Evolutionary conservation across 106 monocot species (phyloP), one percentile per base, ranked within the genome.

Genomic region (Dendrobium officinale): DNA sequence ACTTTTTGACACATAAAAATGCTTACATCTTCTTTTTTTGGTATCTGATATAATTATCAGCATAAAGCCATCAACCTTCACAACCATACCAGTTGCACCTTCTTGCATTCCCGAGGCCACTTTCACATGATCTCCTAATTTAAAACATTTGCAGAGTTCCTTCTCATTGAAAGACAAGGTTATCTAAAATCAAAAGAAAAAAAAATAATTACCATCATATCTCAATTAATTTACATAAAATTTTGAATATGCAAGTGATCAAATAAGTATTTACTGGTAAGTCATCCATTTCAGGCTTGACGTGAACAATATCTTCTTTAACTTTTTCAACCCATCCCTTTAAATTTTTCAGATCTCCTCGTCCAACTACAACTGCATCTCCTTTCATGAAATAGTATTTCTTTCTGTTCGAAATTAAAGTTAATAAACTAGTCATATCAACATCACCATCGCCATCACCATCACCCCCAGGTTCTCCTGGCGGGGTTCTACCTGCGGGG

Each of bases 41-140:
- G 88, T 95, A 81, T 99, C 99, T 79, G 99, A 99, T 73, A 93
- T 80, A 43, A 99, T 86, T 17, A 86, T 95, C 82, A 99, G 79
- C 58, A 99, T 90, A 90, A 95, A 95, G 19, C 91, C 88, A 27
- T 95, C 95, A 79, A 95, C 99, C 78, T 99, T 99, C 49, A 99
- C 99, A 67, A 99, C 93, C 99, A 99, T 99, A 72, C 99, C 99
- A 80, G 99, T 95, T 19, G 93, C 93, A 17, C 99, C 95, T 86
- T 91, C 91, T 78, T 95, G 99, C 76, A 93, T 88, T 58, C 99
- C 99, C 86, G 99, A 93, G 4, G 90, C 83, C 81, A 99, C 99
- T 87, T 99, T 99, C 54, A 99, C 99, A 90, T 99, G 99, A 79
- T 99, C 99, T 73, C 99, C 99, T 45, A 93, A 88, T 82, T 95